Conservation (phyloP, 2,329 filamentous ascomycete genomes). For the Arthroderma sp. region DNA sequence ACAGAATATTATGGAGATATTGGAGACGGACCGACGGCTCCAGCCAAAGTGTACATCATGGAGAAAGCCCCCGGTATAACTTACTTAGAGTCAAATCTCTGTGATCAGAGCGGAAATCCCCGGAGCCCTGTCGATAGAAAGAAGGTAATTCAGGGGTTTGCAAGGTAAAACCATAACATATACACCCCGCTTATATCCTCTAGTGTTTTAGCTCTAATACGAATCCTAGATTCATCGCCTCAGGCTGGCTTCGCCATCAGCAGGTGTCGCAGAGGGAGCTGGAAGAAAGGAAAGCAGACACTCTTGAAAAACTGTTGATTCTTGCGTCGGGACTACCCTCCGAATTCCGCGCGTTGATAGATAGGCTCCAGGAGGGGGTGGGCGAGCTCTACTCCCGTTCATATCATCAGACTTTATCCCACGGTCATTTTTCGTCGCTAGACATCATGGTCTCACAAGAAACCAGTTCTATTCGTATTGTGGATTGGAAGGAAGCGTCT, state of each 20-base stretch:
- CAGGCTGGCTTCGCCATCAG: conserved; percentile 1
- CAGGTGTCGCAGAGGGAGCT: not conserved
- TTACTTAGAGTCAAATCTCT: not conserved
- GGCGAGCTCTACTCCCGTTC: not conserved
- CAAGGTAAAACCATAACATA: not conserved
- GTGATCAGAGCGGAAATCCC: too few species aligned
- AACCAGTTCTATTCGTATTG: not conserved
- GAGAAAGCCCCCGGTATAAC: conserved; percentile 5
- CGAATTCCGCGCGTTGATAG: not conserved
- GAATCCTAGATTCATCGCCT: conserved; percentile 1
- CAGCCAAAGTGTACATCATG: conserved; percentile 3
- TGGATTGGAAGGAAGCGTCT: conserved; percentile 1
- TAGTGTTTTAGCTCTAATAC: not conserved
- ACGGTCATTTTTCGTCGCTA: not conserved
- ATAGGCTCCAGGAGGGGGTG: not conserved
- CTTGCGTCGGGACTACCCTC: not conserved
- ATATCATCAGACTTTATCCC: not conserved
- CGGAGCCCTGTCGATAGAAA: too few species aligned
- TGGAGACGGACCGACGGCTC: conserved; percentile 1
- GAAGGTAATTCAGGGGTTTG: conserved; percentile 3
- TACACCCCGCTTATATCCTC: not conserved
- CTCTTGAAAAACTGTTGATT: not conserved
- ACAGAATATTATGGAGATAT: conserved; percentile 3
- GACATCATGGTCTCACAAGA: not conserved
- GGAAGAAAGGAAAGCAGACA: not conserved